phyloP scores from a whole-genome alignment of 306 rosid genomes.

The Inga leiocalycina region DNA sequence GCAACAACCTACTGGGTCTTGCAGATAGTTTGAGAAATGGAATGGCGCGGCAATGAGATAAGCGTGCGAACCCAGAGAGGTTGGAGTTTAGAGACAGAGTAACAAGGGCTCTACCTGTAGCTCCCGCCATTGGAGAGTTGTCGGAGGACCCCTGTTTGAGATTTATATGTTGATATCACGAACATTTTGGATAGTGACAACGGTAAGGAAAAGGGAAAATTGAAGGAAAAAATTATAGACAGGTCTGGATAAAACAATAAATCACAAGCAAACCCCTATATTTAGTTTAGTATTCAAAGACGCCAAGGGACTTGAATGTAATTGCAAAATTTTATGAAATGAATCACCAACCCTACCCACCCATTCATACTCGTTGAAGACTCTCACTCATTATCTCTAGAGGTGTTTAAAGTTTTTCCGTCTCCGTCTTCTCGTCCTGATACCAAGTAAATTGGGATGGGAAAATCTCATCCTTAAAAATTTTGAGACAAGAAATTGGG shows the following conservation, averaged over 20 bases:
- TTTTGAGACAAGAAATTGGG: too few relatives aligned
- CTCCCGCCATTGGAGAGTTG: slow-evolving; percentile 47
- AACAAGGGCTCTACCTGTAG: slow-evolving; percentile 62
- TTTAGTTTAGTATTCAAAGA: too few relatives aligned
- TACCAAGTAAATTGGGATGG: too few relatives aligned
- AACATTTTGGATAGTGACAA: neutral
- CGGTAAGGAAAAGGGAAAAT: neutral
- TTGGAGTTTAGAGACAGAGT: slow-evolving; percentile 39
- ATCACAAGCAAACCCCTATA: neutral
- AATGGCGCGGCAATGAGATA: slow-evolving; percentile 45
- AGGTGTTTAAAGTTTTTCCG: rapidly evolving
- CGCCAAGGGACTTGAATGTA: too few relatives aligned
- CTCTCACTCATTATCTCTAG: too few relatives aligned
- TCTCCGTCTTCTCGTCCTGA: too few relatives aligned
- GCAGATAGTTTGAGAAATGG: slow-evolving; percentile 44
- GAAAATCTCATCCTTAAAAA: too few relatives aligned
- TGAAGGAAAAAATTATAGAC: too few relatives aligned
- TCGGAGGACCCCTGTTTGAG: neutral
- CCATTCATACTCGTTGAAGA: too few relatives aligned
- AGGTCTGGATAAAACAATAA: neutral
- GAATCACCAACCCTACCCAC: too few relatives aligned
- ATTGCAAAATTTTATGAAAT: too few relatives aligned
- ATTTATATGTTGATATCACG: neutral
- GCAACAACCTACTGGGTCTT: slow-evolving; percentile 44
- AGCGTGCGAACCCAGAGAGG: slow-evolving; percentile 40